phyloP scores from a whole-genome alignment of 2,329 filamentous ascomycete genomes.

The Nannizzia gypsea region DNA sequence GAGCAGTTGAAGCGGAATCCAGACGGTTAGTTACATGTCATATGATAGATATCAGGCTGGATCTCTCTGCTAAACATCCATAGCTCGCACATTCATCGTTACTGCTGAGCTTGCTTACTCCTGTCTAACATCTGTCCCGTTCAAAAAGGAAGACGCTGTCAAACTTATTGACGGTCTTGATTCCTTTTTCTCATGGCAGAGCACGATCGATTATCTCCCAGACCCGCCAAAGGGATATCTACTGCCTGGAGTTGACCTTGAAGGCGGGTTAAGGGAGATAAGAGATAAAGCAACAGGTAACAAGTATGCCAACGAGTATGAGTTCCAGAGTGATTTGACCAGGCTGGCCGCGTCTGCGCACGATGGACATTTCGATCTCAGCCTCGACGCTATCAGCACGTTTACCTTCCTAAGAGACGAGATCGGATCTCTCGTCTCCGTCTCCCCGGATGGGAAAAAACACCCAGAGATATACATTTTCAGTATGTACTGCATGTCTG shows the following conservation, averaged over 20 bases:
- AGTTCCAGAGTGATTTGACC: conserved; percentile 45
- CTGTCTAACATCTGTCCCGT: conserved; percentile 17
- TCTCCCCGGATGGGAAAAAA: conserved; percentile 48
- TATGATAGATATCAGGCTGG: no score
- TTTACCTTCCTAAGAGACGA: conserved; percentile 45
- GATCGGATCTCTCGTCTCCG: conserved; percentile 46
- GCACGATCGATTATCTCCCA: conserved; percentile 17
- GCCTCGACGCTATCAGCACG: conserved; percentile 14
- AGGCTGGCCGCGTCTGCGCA: conserved; percentile 44
- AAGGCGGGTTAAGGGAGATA: conserved; percentile 37
- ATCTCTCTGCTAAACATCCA: background rate
- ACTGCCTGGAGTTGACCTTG: conserved; percentile 39
- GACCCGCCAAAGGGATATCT: conserved; percentile 42
- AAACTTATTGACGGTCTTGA: conserved; percentile 17
- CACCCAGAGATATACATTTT: conserved; percentile 44
- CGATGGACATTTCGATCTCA: conserved; percentile 45
- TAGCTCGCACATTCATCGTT: conserved; percentile 6
- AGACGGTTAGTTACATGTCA: background rate
- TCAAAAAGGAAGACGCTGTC: conserved; percentile 16
- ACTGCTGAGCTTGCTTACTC: conserved; percentile 15
- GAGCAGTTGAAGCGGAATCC: background rate
- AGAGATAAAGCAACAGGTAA: conserved; percentile 31
- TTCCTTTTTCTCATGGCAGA: conserved; percentile 17
- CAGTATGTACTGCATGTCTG: conserved; percentile 7
- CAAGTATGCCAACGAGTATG: conserved; percentile 42